Conservation (phyloP, 495 filamentous ascomycete genomes). For the Bacidia rubella region DNA sequence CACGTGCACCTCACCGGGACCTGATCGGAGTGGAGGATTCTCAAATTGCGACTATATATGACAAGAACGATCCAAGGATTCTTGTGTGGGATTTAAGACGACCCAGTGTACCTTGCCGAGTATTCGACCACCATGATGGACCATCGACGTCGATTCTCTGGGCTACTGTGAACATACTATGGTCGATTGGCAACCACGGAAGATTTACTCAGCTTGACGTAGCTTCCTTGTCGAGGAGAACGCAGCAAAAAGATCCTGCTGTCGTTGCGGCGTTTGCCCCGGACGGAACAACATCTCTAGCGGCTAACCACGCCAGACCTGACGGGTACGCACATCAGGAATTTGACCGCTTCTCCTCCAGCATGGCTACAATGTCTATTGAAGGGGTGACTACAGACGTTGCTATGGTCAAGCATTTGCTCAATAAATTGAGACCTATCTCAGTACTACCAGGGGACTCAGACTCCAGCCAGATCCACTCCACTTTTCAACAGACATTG, state of each 20-base stretch:
- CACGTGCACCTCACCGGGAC: slow-evolving; percentile 52
- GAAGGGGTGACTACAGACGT: background rate
- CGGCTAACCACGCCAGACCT: background rate
- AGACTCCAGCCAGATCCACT: too few relatives aligned
- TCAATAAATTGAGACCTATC: background rate
- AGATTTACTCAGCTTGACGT: slow-evolving; percentile 75
- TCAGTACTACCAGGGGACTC: background rate
- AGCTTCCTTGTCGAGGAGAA: background rate
- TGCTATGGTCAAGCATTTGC: background rate
- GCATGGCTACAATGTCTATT: background rate
- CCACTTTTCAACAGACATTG: too few relatives aligned
- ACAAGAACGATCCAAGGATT: slow-evolving; percentile 51
- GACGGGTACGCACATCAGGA: background rate
- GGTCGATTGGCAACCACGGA: slow-evolving; percentile 77
- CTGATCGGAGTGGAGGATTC: slow-evolving; percentile 52
- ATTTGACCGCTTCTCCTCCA: background rate
- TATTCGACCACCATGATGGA: slow-evolving; percentile 60
- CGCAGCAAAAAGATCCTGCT: background rate
- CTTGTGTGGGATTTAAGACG: slow-evolving; percentile 90
- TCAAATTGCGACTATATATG: slow-evolving; percentile 54
- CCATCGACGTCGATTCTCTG: slow-evolving; percentile 71
- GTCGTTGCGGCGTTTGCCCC: background rate
- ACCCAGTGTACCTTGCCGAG: slow-evolving; percentile 73
- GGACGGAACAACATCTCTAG: background rate
- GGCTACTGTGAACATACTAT: slow-evolving; percentile 80